Conservation (phyloP, 2,329 filamentous ascomycete genomes). For the Calonectria honghensis region DNA sequence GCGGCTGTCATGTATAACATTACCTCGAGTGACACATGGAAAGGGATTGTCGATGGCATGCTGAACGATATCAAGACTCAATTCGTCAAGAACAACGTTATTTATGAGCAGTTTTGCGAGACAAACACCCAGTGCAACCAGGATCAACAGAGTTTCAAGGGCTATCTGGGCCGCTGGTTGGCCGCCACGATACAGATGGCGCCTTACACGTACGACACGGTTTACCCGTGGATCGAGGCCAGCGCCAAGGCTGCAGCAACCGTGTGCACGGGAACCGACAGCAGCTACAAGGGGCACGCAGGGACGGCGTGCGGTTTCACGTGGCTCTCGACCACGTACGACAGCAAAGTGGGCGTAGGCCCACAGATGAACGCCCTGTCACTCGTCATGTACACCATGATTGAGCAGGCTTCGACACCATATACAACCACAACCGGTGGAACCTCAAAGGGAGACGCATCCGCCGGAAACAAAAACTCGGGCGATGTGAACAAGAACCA, state of each 20-base stretch:
- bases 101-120: conserved; percentile 82
- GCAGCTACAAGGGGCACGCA: conserved; percentile 69
- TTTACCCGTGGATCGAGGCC: conserved; percentile 71
- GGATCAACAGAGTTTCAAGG: conserved; percentile 86
- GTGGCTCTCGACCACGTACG: conserved; percentile 76
- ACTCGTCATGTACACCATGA: conserved; percentile 77
- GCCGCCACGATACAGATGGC: conserved; percentile 73
- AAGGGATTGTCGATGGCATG: conserved; percentile 75
- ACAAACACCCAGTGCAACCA: conserved; percentile 75
- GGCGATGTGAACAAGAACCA: conserved; percentile 55
- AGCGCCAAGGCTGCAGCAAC: conserved; percentile 71
- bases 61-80: conserved; percentile 68
- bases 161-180: conserved; percentile 82
- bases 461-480: conserved; percentile 63
- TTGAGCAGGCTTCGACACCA: conserved; percentile 65
- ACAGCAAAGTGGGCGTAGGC: conserved; percentile 78
- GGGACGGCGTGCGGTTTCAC: conserved; percentile 80
- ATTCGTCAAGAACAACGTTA: conserved; percentile 73
- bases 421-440: conserved; percentile 75
- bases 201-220: conserved; percentile 69
- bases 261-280: conserved; percentile 68
- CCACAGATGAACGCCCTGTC: conserved; percentile 82
- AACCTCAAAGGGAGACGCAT: conserved; percentile 71
- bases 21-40: conserved; percentile 72
- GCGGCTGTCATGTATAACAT: conserved; percentile 78